Percentiles rank a stretch among this genome's conserved stretches.
Conservation (phyloP, 2,329 filamentous ascomycete species). For the Diaporthe ampelina region DNA sequence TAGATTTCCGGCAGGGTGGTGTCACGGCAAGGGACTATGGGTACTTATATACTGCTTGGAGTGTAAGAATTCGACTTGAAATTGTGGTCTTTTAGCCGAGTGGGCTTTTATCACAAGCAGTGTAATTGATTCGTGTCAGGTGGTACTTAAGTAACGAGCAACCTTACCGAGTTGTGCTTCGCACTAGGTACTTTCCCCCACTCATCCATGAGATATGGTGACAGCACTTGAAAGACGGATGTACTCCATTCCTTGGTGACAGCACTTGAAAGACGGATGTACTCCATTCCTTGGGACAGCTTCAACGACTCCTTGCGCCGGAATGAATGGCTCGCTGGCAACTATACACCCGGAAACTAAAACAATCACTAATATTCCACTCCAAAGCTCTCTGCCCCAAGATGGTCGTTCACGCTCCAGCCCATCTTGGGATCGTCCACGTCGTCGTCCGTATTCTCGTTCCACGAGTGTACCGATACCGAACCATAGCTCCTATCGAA, state of each 20-base stretch:
- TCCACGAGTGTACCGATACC: slow-evolving; percentile 83
- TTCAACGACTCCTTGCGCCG: background rate
- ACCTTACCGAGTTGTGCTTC: background rate
- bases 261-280: background rate
- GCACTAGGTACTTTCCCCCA: background rate
- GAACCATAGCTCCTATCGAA: slow-evolving; percentile 81
- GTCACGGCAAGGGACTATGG: no score
- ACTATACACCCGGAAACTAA: background rate
- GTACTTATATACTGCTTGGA: no score
- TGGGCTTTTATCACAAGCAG: no score
- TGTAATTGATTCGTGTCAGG: no score
- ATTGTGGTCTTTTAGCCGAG: no score
- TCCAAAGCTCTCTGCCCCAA: slow-evolving; percentile 51
- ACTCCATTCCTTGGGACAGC: background rate
- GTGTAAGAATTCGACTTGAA: no score
- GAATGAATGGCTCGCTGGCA: background rate
- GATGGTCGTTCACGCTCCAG: slow-evolving; percentile 70
- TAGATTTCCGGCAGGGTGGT: no score
- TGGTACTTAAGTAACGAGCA: background rate
- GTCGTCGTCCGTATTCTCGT: slow-evolving; percentile 76
- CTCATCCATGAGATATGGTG: background rate
- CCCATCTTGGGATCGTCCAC: slow-evolving; percentile 70
- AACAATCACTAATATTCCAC: background rate
- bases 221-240: background rate
- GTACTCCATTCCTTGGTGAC: background rate